Conservation (phyloP, 2,329 filamentous ascomycete species). For the Orbilia oligospora region DNA sequence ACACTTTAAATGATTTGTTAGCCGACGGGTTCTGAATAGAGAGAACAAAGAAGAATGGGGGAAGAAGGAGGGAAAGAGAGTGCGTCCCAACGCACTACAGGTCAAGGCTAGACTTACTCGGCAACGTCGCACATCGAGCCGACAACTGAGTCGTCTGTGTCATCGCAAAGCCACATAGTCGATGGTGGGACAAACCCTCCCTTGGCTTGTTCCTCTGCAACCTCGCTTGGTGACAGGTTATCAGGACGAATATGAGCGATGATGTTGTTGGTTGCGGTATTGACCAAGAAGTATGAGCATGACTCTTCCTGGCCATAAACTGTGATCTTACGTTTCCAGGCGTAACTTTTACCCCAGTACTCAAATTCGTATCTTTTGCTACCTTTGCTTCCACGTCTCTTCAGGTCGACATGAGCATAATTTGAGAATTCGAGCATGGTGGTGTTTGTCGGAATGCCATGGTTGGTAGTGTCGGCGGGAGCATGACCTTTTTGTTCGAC, state of each 20-base stretch:
- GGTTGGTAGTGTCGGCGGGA: constrained; percentile 66
- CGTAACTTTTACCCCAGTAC: constrained; percentile 90
- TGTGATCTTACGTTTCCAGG: constrained; percentile 80
- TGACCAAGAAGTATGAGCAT: constrained; percentile 84
- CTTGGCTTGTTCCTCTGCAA: constrained; percentile 78
- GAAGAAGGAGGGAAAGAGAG: no score
- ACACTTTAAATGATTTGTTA: constrained; percentile 73
- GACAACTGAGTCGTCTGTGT: constrained; percentile 72
- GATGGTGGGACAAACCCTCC: constrained; percentile 93
- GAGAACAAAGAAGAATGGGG: no score
- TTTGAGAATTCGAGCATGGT: constrained; percentile 96
- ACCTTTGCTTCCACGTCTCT: constrained; percentile 76
- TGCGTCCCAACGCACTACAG: no score
- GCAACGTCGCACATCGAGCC: constrained; percentile 82
- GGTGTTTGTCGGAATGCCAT: constrained; percentile 76
- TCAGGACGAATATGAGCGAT: constrained; percentile 90
- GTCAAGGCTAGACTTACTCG: constrained; percentile 78
- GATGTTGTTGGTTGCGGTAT: constrained; percentile 75
- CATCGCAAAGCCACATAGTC: constrained; percentile 89
- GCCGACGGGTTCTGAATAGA: background rate
- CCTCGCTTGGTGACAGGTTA: constrained; percentile 78
- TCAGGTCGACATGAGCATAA: constrained; percentile 91
- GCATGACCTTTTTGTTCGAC: constrained; percentile 54
- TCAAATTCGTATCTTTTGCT: constrained; percentile 89
- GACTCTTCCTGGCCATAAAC: constrained; percentile 71